Conservation (phyloP, 2,329 filamentous ascomycete genomes). For the Kalmusia sp. region DNA sequence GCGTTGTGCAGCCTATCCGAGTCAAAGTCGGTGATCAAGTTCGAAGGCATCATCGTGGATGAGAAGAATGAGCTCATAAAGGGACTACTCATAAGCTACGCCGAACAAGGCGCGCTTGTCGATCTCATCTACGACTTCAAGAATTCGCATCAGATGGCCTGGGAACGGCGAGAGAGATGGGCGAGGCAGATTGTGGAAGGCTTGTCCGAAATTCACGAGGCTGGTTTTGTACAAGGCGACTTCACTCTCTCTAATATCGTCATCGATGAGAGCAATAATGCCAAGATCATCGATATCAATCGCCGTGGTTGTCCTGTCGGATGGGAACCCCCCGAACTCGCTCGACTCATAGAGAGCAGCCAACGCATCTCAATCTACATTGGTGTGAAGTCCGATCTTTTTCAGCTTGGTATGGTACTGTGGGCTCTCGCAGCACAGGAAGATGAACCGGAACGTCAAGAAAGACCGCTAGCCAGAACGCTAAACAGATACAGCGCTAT, state of each 20-base stretch:
- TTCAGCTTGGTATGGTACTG: conserved; percentile 94
- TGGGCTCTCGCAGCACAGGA: conserved; percentile 89
- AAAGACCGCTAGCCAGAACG: conserved; percentile 65
- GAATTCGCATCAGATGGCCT: conserved; percentile 62
- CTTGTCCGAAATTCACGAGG: conserved; percentile 90
- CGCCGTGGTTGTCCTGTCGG: conserved; percentile 94
- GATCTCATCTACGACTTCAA: conserved; percentile 87
- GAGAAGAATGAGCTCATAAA: conserved; percentile 77
- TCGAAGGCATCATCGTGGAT: conserved; percentile 88
- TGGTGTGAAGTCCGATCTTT: conserved; percentile 95
- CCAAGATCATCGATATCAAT: conserved; percentile 99
- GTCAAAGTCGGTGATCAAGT: conserved; percentile 79
- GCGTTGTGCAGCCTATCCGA: conserved; percentile 80
- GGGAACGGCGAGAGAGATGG: conserved; percentile 82
- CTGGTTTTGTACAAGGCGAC: conserved; percentile 95
- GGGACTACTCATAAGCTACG: conserved; percentile 87
- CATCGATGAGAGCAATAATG: conserved; percentile 81
- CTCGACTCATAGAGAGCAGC: conserved; percentile 81
- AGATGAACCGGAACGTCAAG: conserved; percentile 85
- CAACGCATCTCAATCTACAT: conserved; percentile 97
- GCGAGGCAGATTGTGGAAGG: conserved; percentile 89
- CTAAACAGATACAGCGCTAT: conserved; percentile 55
- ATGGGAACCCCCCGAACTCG: conserved; percentile 95
- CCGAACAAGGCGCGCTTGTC: conserved; percentile 84
- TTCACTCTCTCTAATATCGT: conserved; percentile 98